Evolutionary conservation across 768 basidiomycete genomes (phyloP), one percentile per base, ranked within the genome.

Genomic region (Tricholoma terreum): DNA sequence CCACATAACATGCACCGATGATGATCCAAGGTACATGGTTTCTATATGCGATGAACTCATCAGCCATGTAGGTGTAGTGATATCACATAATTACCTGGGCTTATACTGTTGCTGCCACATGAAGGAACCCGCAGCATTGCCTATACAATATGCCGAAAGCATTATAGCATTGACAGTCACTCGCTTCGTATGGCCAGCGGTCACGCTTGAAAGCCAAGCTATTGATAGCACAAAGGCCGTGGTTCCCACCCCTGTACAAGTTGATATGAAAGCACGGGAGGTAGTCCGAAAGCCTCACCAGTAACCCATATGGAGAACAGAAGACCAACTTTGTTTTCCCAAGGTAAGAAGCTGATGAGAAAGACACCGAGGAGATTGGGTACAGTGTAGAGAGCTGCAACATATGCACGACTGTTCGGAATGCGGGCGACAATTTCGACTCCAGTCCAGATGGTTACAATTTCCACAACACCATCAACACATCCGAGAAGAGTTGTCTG

Each of bases 21-120:
- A 92, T 78, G 52, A 80, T 80, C 90, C 91, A 92, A 2, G 90
- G 90, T 27, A 91, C 68, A 55, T 79, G 85, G 61, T 90, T 88
- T 49, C 87, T 87, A 33, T 3, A n/a, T 27, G 38, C 58, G 56
- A 50, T 4, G 12, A 52, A 36, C 24, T n/a, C 14, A 10, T 56
- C 15, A 52, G 36, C 9, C 30, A 22, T 6, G 19, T 4, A 14
- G 24, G 30, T 30, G 12, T 56, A 38, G 15, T n/a, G 11, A 6
- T 59, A 48, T 3, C 17, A 52, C 8, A 9, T 19, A 51, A 71
- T 71, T 55, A 85, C 86, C 86, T 79, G 5, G 87, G 89, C 58
- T 78, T 80, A 64, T 87, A 90, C 67, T 81, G 73, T 0, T 74
- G 74, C 65, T 84, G 81, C 89, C 89, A 91, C 86, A 91, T 88